phyloP scores from a whole-genome alignment of 2,329 filamentous ascomycete genomes.

The Rutstroemia sp. region DNA sequence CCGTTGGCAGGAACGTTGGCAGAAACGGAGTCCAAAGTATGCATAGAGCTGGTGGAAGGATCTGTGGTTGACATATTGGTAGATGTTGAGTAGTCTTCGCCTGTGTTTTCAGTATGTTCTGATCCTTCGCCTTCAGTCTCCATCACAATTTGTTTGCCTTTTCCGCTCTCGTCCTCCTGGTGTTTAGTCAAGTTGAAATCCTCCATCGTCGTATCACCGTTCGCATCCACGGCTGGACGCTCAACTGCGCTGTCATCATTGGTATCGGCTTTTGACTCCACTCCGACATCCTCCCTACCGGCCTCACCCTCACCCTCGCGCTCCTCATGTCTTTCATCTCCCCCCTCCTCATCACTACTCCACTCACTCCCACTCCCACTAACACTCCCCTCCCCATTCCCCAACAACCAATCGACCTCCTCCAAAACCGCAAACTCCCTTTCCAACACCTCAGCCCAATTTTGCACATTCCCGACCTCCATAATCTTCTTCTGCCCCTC shows the following conservation, averaged over 20 bases:
- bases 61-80: conserved; percentile 18
- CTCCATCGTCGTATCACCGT: conserved; percentile 13
- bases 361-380: conserved; percentile 20
- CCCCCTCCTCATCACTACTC: conserved; percentile 1
- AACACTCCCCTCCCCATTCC: conserved; percentile 34
- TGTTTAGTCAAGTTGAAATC: neutral
- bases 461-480: conserved; percentile 75
- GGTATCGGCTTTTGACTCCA: no score
- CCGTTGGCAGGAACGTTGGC: no score
- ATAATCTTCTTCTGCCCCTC: conserved; percentile 59
- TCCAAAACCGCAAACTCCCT: conserved; percentile 56
- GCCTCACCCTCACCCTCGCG: neutral
- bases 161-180: conserved; percentile 11
- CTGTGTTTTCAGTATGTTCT: conserved; percentile 11
- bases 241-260: neutral
- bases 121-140: neutral
- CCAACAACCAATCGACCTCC: conserved; percentile 54
- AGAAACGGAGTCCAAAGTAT: conserved; percentile 16
- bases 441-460: conserved; percentile 80
- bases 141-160: conserved; percentile 10
- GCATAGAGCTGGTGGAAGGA: conserved; percentile 21
- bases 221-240: conserved; percentile 8
- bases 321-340: conserved; percentile 7
- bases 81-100: conserved; percentile 16
- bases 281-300: neutral